Evolutionary conservation across 805 yeast genomes (phyloP).

Genomic region (Candida anglica): DNA sequence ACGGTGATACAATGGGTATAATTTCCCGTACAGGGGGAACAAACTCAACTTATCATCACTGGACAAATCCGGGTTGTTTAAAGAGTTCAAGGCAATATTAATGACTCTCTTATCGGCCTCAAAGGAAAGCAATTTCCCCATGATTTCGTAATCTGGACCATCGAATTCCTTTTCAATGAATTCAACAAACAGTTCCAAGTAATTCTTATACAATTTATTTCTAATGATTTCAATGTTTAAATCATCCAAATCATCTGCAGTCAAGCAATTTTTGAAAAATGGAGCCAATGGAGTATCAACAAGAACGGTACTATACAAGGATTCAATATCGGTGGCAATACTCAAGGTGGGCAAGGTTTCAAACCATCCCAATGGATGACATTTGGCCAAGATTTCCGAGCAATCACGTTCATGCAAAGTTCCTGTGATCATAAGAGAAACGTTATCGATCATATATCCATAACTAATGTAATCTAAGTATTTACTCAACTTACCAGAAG

Average conservation of each 20-base stretch:
- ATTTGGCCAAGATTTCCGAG: constrained; percentile 79
- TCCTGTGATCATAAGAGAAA: constrained; percentile 93
- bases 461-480: constrained; percentile 91
- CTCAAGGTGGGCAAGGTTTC: constrained; percentile 94
- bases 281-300: constrained; percentile 98
- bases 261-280: constrained; percentile 84
- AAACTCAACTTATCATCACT: constrained; percentile 65
- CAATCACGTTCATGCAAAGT: constrained; percentile 93
- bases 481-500: constrained; percentile 72
- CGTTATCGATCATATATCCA: constrained; percentile 98
- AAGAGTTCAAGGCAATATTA: constrained; percentile 86
- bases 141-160: constrained; percentile 75
- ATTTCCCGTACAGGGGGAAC: constrained; percentile 78
- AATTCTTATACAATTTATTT: constrained; percentile 88
- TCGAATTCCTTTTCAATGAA: constrained; percentile 62
- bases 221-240: constrained; percentile 92
- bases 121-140: constrained; percentile 73
- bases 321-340: constrained; percentile 91
- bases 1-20: constrained; percentile 66
- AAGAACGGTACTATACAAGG: constrained; percentile 87
- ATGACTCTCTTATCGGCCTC: constrained; percentile 96
- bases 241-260: constrained; percentile 89
- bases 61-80: constrained; percentile 73
- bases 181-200: constrained; percentile 77
- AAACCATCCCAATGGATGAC: constrained; percentile 98